Base-by-base conservation (phyloP, 805 yeast species). In the Peterozyma toletana region DNA sequence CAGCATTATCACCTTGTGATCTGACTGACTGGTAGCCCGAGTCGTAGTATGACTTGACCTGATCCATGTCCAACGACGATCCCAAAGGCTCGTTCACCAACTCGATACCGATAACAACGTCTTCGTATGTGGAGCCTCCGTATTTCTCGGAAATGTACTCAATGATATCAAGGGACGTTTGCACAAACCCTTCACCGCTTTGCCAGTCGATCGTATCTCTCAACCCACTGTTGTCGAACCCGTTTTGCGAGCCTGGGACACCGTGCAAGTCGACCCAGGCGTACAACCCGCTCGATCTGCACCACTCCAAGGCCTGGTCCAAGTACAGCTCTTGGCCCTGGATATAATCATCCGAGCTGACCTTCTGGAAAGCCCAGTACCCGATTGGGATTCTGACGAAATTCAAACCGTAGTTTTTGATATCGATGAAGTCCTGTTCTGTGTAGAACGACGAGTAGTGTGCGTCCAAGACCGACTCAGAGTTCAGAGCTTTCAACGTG, bases 201-300 rank as follows among this genome's bases (percentile, higher is more conserved):
- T 64, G 65, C 79, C 80, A 76, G 3, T 62, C 62, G n/a, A 68
- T 51, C 14, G 58, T 54, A 41, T 70, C 78, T 54, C 89, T 68
- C 29, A 73, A 61, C 1, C 95, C 95, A 7, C 87, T 79, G 53
- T 86, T 86, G 55, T 86, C 91, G 66, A 86, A 86, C 11, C 95
- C 95, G 59, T 86, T 86, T 56, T 86, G 95, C 1, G 90, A 81
- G 1, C 91, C 93, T 6, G 95, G 93, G 10, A 74, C 81, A 11
- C 93, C 89, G 53, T 86, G 95, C 43, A 86, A 62, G 55, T 86
- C 95, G 41, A 86, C 63, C 82, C 86, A 79, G 3, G 80, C 83
- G 46, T 83, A 75, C 48, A 86, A 63, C 13, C 71, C 80, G 51
- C 80, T 60, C 35, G 67, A 66, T 17, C 74, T 60, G 15, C 84